These are phyloP conservation scores for Penicillium turbatum DNA, from an alignment of 495 filamentous ascomycete genomes.

Conservation along the genomic window DNA sequence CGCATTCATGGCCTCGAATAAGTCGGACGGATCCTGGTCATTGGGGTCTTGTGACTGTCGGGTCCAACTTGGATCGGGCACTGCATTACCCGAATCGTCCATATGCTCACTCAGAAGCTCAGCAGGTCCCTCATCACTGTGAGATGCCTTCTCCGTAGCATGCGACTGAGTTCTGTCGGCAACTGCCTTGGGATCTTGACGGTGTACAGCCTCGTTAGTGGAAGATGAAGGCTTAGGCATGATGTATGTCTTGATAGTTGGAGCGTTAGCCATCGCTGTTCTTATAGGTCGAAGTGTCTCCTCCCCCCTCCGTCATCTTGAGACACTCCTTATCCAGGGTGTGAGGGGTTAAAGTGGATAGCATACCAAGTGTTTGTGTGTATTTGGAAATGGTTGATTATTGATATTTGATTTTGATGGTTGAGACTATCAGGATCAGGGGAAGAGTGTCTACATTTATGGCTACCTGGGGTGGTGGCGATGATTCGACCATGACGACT, in stretches of 20 bases:
- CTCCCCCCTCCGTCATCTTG: not conserved
- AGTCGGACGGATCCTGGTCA: slow-evolving; percentile 24
- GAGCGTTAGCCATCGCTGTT: not conserved
- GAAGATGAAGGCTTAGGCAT: not conserved
- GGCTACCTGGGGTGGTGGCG: slow-evolving; percentile 15
- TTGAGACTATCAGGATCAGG: not conserved
- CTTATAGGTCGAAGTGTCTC: not conserved
- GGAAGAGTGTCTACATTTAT: slow-evolving; percentile 12
- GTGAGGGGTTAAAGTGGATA: not conserved
- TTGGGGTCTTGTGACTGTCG: slow-evolving; percentile 12
- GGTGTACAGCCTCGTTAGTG: not conserved
- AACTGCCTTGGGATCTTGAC: not conserved
- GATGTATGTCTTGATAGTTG: not conserved
- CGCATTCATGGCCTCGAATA: slow-evolving; percentile 28
- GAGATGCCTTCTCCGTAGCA: not conserved
- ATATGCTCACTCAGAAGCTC: slow-evolving; percentile 26
- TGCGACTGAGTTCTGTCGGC: not conserved
- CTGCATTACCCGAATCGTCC: slow-evolving; percentile 33
- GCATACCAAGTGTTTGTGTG: not conserved
- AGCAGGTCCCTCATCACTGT: slow-evolving; percentile 23
- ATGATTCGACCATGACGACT: slow-evolving; percentile 29
- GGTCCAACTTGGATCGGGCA: slow-evolving; percentile 31
- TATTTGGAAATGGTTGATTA: not conserved
- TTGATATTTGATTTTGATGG: not conserved
- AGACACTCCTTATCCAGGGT: not conserved